Conservation (phyloP, 2,329 filamentous ascomycete genomes). For the Botrytis sinoallii region DNA sequence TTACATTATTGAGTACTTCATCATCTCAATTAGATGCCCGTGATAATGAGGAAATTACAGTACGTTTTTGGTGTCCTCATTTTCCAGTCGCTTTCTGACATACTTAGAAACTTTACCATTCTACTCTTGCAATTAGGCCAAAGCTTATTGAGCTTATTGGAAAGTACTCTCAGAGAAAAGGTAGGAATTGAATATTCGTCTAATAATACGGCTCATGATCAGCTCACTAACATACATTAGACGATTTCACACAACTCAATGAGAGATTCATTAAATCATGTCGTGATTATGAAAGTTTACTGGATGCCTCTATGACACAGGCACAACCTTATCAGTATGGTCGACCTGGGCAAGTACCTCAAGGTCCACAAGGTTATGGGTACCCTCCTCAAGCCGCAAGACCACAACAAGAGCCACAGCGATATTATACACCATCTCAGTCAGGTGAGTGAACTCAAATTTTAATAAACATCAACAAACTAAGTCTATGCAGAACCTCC, state of each 20-base stretch:
- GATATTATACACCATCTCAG: conserved; percentile 65
- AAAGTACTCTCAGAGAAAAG: conserved; percentile 99
- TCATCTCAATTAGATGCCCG: conserved; percentile 76
- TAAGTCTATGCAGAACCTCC: conserved; percentile 38
- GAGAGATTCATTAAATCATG: conserved; percentile 99
- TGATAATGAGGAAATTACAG: conserved; percentile 96
- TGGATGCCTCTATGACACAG: conserved; percentile 95
- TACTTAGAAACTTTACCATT: conserved; percentile 74
- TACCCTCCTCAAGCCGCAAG: conserved; percentile 39
- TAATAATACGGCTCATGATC: neutral
- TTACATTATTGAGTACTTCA: conserved; percentile 87
- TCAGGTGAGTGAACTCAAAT: conserved; percentile 30
- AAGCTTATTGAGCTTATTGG: conserved; percentile 98
- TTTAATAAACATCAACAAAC: neutral
- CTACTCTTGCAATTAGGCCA: conserved; percentile 87
- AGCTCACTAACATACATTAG: conserved; percentile 46
- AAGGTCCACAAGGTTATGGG: conserved; percentile 36
- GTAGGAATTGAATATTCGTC: conserved; percentile 44
- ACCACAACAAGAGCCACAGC: conserved; percentile 57
- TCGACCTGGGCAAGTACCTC: conserved; percentile 34
- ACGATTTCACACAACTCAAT: conserved; percentile 97
- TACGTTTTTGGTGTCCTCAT: conserved; percentile 40
- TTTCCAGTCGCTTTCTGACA: conserved; percentile 35
- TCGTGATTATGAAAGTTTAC: conserved; percentile 90
- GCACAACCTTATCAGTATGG: conserved; percentile 79